These are phyloP conservation scores for Zopfochytrium polystomum DNA, from an alignment of 371 early-diverging fungal species.

Conservation along the genomic window DNA sequence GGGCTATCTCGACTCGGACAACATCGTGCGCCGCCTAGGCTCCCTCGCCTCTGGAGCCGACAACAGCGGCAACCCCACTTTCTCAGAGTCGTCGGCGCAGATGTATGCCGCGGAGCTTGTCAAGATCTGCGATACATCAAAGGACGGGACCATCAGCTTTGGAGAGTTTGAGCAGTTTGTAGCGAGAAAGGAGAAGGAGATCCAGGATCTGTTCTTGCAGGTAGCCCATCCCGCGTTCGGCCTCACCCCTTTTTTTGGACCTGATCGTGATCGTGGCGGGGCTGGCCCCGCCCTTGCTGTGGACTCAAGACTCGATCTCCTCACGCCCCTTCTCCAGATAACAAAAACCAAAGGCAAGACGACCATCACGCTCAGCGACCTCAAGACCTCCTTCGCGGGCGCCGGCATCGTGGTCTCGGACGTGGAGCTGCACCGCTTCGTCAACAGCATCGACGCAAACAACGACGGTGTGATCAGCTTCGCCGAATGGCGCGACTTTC, in stretches of 20 bases:
- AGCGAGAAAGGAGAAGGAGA: slow-evolving; percentile 62
- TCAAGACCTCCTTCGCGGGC: neutral
- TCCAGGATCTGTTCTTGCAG: slow-evolving; percentile 63
- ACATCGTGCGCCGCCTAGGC: slow-evolving; percentile 21
- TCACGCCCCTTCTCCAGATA: too few relatives aligned
- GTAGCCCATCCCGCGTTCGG: too few relatives aligned
- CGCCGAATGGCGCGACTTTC: slow-evolving; percentile 70
- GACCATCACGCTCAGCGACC: too few relatives aligned
- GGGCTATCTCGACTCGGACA: slow-evolving; percentile 29
- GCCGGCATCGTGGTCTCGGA: slow-evolving; percentile 60
- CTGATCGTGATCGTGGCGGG: too few relatives aligned
- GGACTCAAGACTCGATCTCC: too few relatives aligned
- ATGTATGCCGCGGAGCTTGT: slow-evolving; percentile 51
- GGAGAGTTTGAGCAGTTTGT: slow-evolving; percentile 72
- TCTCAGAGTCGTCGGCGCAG: slow-evolving; percentile 1
- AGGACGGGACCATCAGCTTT: slow-evolving; percentile 62
- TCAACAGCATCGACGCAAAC: slow-evolving; percentile 60
- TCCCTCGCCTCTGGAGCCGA: neutral
- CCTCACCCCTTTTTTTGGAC: too few relatives aligned
- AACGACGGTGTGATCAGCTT: slow-evolving; percentile 68
- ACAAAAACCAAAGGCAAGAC: too few relatives aligned
- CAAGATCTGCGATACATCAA: slow-evolving; percentile 56
- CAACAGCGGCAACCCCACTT: neutral
- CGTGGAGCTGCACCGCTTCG: slow-evolving; percentile 62
- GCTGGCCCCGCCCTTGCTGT: too few relatives aligned